phyloP scores from a whole-genome alignment of 805 yeast species.

The Saturnispora ahearnii region DNA sequence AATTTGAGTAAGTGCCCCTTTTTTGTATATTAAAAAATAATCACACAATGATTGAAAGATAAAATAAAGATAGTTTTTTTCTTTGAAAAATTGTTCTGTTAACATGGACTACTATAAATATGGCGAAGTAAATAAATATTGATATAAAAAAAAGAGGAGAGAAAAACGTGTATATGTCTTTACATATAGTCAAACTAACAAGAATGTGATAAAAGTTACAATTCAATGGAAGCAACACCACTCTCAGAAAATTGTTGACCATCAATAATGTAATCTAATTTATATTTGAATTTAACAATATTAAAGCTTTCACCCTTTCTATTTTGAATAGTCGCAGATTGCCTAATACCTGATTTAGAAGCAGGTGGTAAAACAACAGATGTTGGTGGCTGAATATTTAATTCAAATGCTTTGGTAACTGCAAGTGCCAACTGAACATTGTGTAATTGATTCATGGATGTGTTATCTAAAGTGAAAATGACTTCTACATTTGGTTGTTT shows the following conservation, averaged over 20 bases:
- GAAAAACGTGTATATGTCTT: background rate
- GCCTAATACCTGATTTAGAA: slow-evolving; percentile 19
- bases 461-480: slow-evolving; percentile 19
- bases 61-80: background rate
- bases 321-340: slow-evolving; percentile 18
- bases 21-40: background rate
- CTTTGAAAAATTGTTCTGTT: background rate
- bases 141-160: background rate
- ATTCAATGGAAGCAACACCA: slow-evolving; percentile 36
- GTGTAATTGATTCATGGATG: slow-evolving; percentile 45
- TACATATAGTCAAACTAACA: background rate
- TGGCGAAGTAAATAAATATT: background rate
- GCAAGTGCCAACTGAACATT: slow-evolving; percentile 27
- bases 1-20: background rate
- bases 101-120: background rate
- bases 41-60: background rate
- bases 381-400: slow-evolving; percentile 23
- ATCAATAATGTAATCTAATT: slow-evolving; percentile 43
- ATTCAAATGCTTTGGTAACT: slow-evolving; percentile 27
- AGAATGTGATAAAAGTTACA: background rate
- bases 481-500: slow-evolving; percentile 15
- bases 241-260: slow-evolving; percentile 44
- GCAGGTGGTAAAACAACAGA: slow-evolving; percentile 13
- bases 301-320: slow-evolving; percentile 13
- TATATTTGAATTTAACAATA: slow-evolving; percentile 64